phyloP scores from a whole-genome alignment of 192 early-diverging fungal species.

The Backusella liffmaniae region DNA sequence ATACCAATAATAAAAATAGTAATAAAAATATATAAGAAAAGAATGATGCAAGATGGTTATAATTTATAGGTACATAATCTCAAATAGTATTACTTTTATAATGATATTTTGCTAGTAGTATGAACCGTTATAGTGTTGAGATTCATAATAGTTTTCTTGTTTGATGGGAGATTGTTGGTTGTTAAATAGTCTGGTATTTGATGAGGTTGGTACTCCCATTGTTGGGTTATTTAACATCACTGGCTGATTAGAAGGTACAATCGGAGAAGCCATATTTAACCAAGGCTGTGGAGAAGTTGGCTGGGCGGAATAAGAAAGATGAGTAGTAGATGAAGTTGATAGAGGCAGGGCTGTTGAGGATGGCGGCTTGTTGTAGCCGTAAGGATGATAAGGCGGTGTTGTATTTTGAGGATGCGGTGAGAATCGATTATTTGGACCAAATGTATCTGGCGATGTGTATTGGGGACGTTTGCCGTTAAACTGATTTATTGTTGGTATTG shows the following conservation, averaged over 20 bases:
- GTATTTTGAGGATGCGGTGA: not conserved
- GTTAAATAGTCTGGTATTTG: not conserved
- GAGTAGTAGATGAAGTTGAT: not conserved
- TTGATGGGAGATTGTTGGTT: not conserved
- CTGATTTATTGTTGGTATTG: not conserved
- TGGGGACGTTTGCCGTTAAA: not conserved
- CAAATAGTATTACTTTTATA: not conserved
- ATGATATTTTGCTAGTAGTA: constrained; percentile 24
- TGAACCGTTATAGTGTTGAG: not conserved
- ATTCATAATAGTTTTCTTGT: constrained; percentile 5
- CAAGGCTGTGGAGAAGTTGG: not conserved
- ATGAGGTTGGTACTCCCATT: not conserved
- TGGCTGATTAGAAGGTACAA: not conserved
- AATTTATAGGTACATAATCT: not conserved
- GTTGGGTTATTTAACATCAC: not conserved
- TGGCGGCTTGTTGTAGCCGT: not conserved
- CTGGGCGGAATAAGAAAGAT: not conserved
- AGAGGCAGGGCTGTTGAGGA: not conserved
- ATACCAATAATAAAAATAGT: too few relatives aligned
- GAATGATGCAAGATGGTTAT: not conserved
- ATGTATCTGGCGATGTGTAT: not conserved
- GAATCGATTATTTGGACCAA: not conserved
- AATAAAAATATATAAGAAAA: not conserved
- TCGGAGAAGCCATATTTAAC: not conserved
- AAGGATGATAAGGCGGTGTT: not conserved